Evolutionary conservation across 106 monocot genomes (phyloP), one percentile per base, ranked within the genome.

Genomic region (Apostasia ramifera): DNA sequence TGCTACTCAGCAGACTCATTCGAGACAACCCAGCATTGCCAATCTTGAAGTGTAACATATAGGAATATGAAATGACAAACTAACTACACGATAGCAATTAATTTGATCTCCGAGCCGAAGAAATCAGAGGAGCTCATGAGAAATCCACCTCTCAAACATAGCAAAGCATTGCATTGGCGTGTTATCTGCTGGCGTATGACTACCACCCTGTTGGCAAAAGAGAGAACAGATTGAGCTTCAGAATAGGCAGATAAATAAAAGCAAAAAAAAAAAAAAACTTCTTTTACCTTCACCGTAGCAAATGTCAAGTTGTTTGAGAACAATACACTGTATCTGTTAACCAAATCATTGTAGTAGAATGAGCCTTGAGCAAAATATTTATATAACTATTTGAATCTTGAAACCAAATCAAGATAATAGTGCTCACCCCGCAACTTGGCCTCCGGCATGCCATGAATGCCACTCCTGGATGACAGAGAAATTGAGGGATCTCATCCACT

Each of bases 241-340:
- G 6, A 2, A 14, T 15, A 41, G 42, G 10, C 40, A 14, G 10
- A 42, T 66, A 37, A 9, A 41, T 56, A 55, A 8, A 45, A n/a
- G 11, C 51, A n/a, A 5, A 47, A 64, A 45, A 64, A 63, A 7
- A 61, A 53, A 15, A 12, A 1, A 64, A 9, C 3, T 7, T 38
- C 47, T 37, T 60, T 43, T 70, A 83, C 91, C 77, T 91, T 91
- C 5, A 86, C 71, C 1, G 86, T 91, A 6, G 82, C 80, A 80
- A 84, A 91, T 49, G 91, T 91, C 40, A 91, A 53, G 44, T 87
- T 80, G 40, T 91, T 84, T 47, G 76, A 61, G 57, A 82, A 91
- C 10, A 58, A 67, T 7, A 70, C 76, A 12, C 82, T 80, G 45
- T 67, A 91, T 59, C 91, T 87, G 69, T 46, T 50, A 26, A 70